Conservation (phyloP, 2,329 filamentous ascomycete genomes). For the Macrophomina pseudophaseolina region DNA sequence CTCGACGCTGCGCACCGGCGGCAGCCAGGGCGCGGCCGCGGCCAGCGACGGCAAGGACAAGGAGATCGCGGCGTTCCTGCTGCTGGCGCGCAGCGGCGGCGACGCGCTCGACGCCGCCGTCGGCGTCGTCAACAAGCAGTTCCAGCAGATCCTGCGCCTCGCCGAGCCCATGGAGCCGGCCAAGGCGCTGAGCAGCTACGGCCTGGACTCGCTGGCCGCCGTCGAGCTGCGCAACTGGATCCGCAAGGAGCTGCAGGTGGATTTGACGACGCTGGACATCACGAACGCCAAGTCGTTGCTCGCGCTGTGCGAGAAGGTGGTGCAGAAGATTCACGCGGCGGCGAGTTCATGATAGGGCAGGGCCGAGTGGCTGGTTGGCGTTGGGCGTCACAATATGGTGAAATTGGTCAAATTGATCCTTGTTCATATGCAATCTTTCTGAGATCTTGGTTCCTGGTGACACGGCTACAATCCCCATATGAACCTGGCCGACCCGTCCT, state of each 20-base stretch:
- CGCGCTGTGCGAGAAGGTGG: slow-evolving; percentile 29
- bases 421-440: too few relatives aligned
- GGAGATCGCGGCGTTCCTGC: slow-evolving; percentile 2
- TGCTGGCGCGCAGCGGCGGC: neutral
- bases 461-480: too few relatives aligned
- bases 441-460: too few relatives aligned
- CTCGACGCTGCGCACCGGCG: neutral
- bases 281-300: slow-evolving; percentile 29
- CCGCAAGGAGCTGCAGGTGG: slow-evolving; percentile 38
- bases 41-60: neutral
- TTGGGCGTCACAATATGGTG: too few relatives aligned
- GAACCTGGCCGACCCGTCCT: too few relatives aligned
- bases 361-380: too few relatives aligned
- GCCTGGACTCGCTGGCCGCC: slow-evolving; percentile 40
- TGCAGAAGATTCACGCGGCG: too few relatives aligned
- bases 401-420: too few relatives aligned
- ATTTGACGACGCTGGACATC: slow-evolving; percentile 36
- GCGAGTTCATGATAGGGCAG: too few relatives aligned
- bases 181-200: slow-evolving; percentile 33
- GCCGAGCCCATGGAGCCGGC: slow-evolving; percentile 28
- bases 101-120: slow-evolving; percentile 8
- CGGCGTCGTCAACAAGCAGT: slow-evolving; percentile 25
- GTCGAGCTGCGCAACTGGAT: slow-evolving; percentile 50
- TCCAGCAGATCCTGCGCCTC: slow-evolving; percentile 21
- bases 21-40: too few relatives aligned